phyloP scores from a whole-genome alignment of 352 stramenopile genomes.

The Thraustotheca clavata region DNA sequence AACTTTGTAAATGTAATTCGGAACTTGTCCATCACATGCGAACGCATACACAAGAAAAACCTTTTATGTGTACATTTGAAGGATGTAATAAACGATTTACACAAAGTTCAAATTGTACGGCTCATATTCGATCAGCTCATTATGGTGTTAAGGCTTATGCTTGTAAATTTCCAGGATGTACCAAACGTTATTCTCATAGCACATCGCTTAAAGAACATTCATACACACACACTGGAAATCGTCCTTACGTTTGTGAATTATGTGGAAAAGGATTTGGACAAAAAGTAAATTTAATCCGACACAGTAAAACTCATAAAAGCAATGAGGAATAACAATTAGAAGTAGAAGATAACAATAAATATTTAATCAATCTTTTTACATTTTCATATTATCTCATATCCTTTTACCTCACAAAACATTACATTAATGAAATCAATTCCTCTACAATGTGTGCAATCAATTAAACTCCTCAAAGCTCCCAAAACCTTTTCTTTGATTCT shows the following conservation, averaged over 20 bases:
- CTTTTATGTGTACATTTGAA: conserved; percentile 21
- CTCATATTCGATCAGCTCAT: conserved; percentile 18
- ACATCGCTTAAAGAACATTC: conserved; percentile 22
- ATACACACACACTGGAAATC: conserved; percentile 23
- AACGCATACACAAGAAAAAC: conserved; percentile 23
- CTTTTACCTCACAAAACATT: too few species aligned
- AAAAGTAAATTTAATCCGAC: conserved; percentile 6
- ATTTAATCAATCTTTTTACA: neutral
- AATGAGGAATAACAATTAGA: too few species aligned
- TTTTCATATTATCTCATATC: neutral
- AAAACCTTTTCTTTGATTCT: too few species aligned
- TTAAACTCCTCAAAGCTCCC: too few species aligned
- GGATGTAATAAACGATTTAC: conserved; percentile 25
- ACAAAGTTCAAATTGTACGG: conserved; percentile 22
- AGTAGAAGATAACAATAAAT: neutral
- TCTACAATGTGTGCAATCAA: neutral
- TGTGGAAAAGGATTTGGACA: conserved; percentile 2
- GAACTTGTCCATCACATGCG: conserved; percentile 25
- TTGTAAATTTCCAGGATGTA: conserved; percentile 22
- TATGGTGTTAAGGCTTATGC: conserved; percentile 17
- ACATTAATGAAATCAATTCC: neutral
- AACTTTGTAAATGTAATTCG: conserved; percentile 20
- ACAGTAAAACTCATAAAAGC: neutral
- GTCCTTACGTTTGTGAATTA: neutral
- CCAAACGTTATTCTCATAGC: conserved; percentile 23